A percentile compares a stretch with the other conserved stretches of the same genome.
phyloP scores from a whole-genome alignment of 805 yeast species.

The Cyberlindnera maritima region DNA sequence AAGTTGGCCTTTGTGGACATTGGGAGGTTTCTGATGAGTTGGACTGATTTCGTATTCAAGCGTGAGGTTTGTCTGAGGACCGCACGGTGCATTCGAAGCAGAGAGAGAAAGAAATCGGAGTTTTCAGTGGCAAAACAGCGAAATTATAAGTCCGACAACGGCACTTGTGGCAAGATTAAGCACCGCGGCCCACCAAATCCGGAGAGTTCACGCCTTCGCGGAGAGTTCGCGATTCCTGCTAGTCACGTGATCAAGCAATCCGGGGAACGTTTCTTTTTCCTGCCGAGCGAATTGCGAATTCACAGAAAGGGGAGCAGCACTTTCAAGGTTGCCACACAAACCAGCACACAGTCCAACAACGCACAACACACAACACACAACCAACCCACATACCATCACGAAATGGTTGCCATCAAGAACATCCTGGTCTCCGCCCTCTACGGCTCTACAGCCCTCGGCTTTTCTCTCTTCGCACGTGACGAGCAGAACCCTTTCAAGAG shows the following conservation, averaged over 20 bases:
- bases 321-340: no score
- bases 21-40: not conserved
- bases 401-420: slow-evolving; percentile 15
- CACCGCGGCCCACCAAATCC: no score
- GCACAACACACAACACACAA: not conserved
- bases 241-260: no score
- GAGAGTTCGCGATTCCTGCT: no score
- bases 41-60: not conserved
- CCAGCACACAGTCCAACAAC: not conserved
- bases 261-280: no score
- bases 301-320: no score
- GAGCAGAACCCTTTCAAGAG: slow-evolving; percentile 21
- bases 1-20: slow-evolving; percentile 17
- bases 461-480: slow-evolving; percentile 21
- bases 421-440: slow-evolving; percentile 9
- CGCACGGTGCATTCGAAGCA: not conserved
- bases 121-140: not conserved
- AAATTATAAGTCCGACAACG: not conserved
- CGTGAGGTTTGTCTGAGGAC: not conserved
- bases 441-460: slow-evolving; percentile 2
- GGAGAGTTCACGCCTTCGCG: no score
- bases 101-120: not conserved
- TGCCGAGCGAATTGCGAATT: no score
- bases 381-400: not conserved
- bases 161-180: not conserved